These are phyloP conservation scores for Irpex sp. DNA, from an alignment of 1,284 basidiomycete species.

Conservation along the genomic window DNA sequence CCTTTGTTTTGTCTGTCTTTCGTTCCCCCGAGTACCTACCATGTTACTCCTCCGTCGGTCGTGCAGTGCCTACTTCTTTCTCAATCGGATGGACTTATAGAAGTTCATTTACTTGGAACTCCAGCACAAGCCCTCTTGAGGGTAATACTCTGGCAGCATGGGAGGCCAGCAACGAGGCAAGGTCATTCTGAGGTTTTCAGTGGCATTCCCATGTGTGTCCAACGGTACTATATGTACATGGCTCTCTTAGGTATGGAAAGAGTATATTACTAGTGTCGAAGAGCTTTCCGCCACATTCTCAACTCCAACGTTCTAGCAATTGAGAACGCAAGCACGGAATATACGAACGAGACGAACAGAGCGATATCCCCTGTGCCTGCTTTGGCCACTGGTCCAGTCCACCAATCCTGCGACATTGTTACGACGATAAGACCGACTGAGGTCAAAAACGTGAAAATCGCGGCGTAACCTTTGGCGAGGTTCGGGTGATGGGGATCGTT, in stretches of 20 bases:
- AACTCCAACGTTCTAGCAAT: slow-evolving; percentile 37
- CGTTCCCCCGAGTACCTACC: background rate
- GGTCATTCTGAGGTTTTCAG: too few species aligned
- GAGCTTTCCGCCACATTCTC: slow-evolving; percentile 13
- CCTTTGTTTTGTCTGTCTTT: background rate
- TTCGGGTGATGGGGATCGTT: slow-evolving; percentile 29
- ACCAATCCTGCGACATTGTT: slow-evolving; percentile 61
- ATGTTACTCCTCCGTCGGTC: background rate
- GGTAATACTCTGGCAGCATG: too few species aligned
- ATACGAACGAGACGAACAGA: slow-evolving; percentile 44
- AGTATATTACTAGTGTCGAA: too few species aligned
- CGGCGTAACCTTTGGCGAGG: slow-evolving; percentile 45
- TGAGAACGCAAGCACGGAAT: slow-evolving; percentile 36
- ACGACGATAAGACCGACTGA: slow-evolving; percentile 49
- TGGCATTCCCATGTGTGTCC: too few species aligned
- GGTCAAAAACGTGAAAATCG: slow-evolving; percentile 41
- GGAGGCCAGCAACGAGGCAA: too few species aligned
- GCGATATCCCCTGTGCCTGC: slow-evolving; percentile 56
- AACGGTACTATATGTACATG: too few species aligned
- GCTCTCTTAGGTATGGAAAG: too few species aligned
- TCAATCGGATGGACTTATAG: background rate
- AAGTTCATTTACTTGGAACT: background rate
- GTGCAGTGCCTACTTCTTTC: too few species aligned
- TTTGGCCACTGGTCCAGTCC: slow-evolving; percentile 43
- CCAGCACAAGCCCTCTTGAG: too few species aligned